phyloP scores from a whole-genome alignment of 192 early-diverging fungal genomes.

The Martensiomyces pterosporus region DNA sequence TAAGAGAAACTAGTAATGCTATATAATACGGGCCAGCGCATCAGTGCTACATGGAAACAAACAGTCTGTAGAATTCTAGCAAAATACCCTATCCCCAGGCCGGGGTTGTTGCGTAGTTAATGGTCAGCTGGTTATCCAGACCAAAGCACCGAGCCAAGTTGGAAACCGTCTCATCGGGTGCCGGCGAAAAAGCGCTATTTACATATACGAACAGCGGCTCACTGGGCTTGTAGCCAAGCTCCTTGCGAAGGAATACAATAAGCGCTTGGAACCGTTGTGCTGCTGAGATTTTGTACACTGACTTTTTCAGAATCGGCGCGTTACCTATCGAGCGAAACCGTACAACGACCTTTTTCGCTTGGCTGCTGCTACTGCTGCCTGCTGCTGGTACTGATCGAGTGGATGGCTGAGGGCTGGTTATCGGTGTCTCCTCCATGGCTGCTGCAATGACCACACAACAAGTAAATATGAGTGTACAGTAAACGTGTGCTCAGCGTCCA shows the following conservation, averaged over 20 bases:
- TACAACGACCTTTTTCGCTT: slow-evolving; percentile 65
- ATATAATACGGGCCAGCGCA: no score
- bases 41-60: no score
- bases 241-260: slow-evolving; percentile 76
- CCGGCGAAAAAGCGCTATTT: slow-evolving; percentile 90
- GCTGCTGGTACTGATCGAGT: slow-evolving; percentile 9
- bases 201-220: slow-evolving; percentile 90
- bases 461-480: no score
- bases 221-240: slow-evolving; percentile 68
- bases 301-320: slow-evolving; percentile 87
- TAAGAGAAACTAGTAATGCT: background rate
- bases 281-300: slow-evolving; percentile 78
- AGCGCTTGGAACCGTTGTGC: slow-evolving; percentile 81
- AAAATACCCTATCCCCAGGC: slow-evolving; percentile 82
- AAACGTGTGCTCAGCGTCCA: no score
- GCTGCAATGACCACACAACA: no score
- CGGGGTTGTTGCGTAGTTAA: slow-evolving; percentile 88
- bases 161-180: slow-evolving; percentile 84
- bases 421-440: slow-evolving; percentile 6
- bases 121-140: slow-evolving; percentile 73
- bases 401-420: slow-evolving; percentile 1
- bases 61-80: background rate
- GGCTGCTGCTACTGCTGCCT: background rate
- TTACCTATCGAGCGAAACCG: slow-evolving; percentile 79
- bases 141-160: slow-evolving; percentile 83